Conservation (phyloP, 2,329 filamentous ascomycete species). For the Aspergillus niger region DNA sequence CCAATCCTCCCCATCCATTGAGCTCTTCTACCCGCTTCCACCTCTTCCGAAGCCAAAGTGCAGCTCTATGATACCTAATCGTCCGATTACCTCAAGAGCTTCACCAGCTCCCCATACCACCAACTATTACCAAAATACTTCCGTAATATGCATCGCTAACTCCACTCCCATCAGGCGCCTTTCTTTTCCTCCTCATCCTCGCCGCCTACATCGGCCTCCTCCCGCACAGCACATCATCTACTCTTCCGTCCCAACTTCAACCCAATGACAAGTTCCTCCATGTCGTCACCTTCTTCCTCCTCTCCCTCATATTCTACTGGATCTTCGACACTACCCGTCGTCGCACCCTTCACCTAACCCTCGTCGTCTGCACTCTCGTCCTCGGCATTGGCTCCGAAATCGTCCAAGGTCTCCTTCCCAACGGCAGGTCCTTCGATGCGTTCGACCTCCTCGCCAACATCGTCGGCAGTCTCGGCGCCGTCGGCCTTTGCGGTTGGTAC, state of each 20-base stretch:
- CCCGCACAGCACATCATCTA: constrained; percentile 42
- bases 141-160: neutral
- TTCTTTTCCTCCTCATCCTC: constrained; percentile 67
- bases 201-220: constrained; percentile 81
- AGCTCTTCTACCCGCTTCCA: neutral
- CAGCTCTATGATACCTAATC: neutral
- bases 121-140: neutral
- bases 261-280: constrained; percentile 92
- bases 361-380: constrained; percentile 73
- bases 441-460: constrained; percentile 89
- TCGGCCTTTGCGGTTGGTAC: constrained; percentile 84
- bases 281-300: constrained; percentile 81
- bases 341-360: constrained; percentile 78
- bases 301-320: constrained; percentile 91
- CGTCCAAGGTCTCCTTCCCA: constrained; percentile 66
- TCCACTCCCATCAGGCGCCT: constrained; percentile 58
- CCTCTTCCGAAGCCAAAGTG: neutral
- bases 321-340: constrained; percentile 88
- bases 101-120: neutral
- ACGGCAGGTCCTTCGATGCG: constrained; percentile 71
- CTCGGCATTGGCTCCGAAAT: constrained; percentile 60
- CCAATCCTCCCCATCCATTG: constrained; percentile 6
- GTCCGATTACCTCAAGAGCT: neutral
- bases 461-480: constrained; percentile 69
- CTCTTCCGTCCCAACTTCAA: constrained; percentile 50